Base-by-base conservation (phyloP, 305 asterid species). In the Salvia sclarea region DNA sequence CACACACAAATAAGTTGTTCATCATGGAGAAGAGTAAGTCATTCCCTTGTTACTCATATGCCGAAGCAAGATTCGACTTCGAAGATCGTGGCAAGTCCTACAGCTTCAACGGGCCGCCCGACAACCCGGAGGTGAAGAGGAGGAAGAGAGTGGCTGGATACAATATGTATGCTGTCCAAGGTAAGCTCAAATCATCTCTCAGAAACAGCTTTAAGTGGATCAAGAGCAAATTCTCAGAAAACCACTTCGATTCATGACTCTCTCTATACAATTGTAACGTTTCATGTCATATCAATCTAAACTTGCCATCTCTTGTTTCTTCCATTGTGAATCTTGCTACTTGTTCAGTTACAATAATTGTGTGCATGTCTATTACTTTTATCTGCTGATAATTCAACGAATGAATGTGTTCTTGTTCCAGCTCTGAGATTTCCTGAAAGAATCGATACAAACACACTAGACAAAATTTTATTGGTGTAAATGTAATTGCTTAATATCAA, bases 171-270 rank as follows among this genome's bases (percentile, higher is more conserved):
- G 61, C 88, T n/a, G 17, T 82, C 74, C 93, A 92, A 82, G 96
- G 89, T 76, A 92, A 88, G 82, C 74, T 92, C 60, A 89, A 86
- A 67, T 83, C 89, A 14, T 88, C 96, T 1, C 61, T 90, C 43
- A 86, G 85, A 61, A 88, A 73, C 84, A 88, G 93, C 79, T 82
- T 92, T 61, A 90, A 86, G 84, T 92, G 98, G 98, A 85, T 92
- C 80, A 92, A 88, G 87, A 86, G 79, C 78, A 89, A 88, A 75
- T 85, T 92, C 60, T 49, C 83, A 0, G 80, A 85, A 38, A 81
- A 79, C 47, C 76, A 81, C 50, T 83, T 75, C 28, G 86, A 82
- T 53, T 69, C 79, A 14, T 77, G 77, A 67, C 50, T 24, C n/a
- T 12, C 21, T 9, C 61, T 38, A 45, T 49, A 28, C 6, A 28